Evolutionary conservation across 495 filamentous ascomycete genomes (phyloP).

Genomic region (Aspergillus wentii): DNA sequence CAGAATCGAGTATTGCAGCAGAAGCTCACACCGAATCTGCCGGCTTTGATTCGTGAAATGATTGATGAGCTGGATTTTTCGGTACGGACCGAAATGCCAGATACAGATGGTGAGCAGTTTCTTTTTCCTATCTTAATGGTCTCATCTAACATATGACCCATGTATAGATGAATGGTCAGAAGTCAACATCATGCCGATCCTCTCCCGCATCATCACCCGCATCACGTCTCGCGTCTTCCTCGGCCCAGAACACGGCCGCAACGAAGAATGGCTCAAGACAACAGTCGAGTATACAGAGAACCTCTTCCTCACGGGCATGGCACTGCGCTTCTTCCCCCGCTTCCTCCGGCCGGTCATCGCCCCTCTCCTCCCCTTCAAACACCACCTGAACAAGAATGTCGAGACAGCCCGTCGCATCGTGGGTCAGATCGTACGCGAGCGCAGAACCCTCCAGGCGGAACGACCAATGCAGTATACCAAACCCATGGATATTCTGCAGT

Average conservation of each 20-base stretch:
- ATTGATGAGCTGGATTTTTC: background rate
- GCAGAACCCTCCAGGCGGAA: background rate
- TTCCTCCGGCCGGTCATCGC: slow-evolving; percentile 15
- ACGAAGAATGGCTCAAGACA: slow-evolving; percentile 44
- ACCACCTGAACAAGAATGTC: slow-evolving; percentile 6
- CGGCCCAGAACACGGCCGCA: slow-evolving; percentile 39
- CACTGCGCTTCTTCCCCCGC: slow-evolving; percentile 13
- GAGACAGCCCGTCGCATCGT: slow-evolving; percentile 7
- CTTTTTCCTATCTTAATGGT: no score
- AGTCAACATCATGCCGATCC: background rate
- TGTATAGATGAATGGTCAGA: background rate
- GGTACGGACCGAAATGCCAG: background rate
- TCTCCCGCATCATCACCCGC: slow-evolving; percentile 37
- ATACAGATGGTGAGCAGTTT: background rate
- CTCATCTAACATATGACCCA: no score
- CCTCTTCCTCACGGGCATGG: slow-evolving; percentile 18
- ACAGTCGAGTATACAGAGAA: slow-evolving; percentile 48
- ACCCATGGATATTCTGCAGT: background rate
- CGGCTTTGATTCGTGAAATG: background rate
- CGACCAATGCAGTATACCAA: no score
- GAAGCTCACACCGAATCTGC: background rate
- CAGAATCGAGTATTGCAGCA: background rate
- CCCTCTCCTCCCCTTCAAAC: slow-evolving; percentile 9
- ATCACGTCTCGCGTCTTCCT: slow-evolving; percentile 49
- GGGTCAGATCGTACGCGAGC: background rate